phyloP scores from a whole-genome alignment of 2,329 filamentous ascomycete genomes.

The Emergomyces pasteurianus region DNA sequence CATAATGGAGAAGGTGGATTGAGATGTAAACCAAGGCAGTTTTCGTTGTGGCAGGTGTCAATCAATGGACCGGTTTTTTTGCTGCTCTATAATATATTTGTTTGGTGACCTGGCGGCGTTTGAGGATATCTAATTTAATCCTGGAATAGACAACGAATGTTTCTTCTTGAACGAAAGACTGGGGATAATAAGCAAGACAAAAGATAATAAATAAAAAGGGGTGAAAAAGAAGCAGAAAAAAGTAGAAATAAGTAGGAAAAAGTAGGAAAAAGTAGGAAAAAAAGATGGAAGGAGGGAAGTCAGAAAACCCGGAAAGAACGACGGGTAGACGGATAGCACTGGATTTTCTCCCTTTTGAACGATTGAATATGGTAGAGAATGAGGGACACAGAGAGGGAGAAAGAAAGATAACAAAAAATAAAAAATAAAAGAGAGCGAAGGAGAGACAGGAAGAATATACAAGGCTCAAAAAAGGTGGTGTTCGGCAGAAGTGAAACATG shows the following conservation, averaged over 20 bases:
- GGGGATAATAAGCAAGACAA: conserved; percentile 11
- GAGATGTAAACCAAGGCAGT: not conserved
- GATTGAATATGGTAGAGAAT: not conserved
- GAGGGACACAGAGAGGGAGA: not conserved
- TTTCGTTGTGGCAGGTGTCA: not conserved
- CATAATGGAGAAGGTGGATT: conserved; percentile 31
- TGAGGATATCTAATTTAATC: conserved; percentile 2
- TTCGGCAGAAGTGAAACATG: not conserved
- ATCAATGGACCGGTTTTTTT: not conserved
- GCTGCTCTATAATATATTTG: not conserved
- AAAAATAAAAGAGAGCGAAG: not conserved
- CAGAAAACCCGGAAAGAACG: conserved; percentile 14
- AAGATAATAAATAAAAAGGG: too few species aligned
- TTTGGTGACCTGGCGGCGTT: not conserved
- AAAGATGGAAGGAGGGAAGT: conserved; percentile 9
- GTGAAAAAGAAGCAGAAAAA: too few species aligned
- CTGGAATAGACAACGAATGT: conserved; percentile 4
- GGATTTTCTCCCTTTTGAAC: conserved; percentile 1
- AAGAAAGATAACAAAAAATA: too few species aligned
- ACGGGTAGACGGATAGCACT: conserved; percentile 8
- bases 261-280: too few species aligned
- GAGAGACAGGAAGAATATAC: not conserved
- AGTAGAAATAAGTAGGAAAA: conserved; percentile 7
- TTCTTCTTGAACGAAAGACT: conserved; percentile 9
- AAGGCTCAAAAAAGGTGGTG: too few species aligned